A percentile compares a stretch with the other conserved stretches of the same genome.
Evolutionary conservation across 2,329 filamentous ascomycete species (phyloP).

Genomic region (Lachnellula subtilissima): DNA sequence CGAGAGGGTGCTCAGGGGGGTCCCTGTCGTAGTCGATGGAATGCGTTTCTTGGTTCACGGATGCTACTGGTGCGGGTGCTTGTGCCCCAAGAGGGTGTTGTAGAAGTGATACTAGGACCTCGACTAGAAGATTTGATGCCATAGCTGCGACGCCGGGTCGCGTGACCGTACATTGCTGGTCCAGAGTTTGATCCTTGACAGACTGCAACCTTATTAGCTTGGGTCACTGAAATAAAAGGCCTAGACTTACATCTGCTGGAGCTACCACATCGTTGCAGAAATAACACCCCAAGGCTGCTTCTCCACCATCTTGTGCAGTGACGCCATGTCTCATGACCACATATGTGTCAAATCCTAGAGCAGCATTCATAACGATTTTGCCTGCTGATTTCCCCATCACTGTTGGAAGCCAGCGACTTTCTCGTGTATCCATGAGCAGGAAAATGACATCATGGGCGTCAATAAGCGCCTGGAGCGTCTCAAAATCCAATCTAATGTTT

Average conservation of each 20-base stretch:
- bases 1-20: conserved; percentile 55
- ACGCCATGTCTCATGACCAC: conserved; percentile 95
- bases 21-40: conserved; percentile 46
- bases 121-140: conserved; percentile 84
- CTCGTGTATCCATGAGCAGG: conserved; percentile 92
- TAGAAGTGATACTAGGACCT: conserved; percentile 79
- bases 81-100: conserved; percentile 74
- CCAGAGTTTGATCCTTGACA: conserved; percentile 87
- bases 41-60: conserved; percentile 32
- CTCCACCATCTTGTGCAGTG: conserved; percentile 49
- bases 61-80: conserved; percentile 49
- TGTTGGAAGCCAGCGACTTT: conserved; percentile 92
- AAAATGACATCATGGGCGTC: conserved; percentile 88
- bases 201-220: conserved; percentile 52
- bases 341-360: conserved; percentile 92
- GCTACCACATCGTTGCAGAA: conserved; percentile 98
- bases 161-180: conserved; percentile 97
- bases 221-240: neutral
- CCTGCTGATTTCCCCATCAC: conserved; percentile 89
- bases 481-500: conserved; percentile 68
- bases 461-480: conserved; percentile 68
- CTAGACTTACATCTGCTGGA: conserved; percentile 73
- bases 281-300: conserved; percentile 81
- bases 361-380: conserved; percentile 96
- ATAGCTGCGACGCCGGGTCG: conserved; percentile 88